Evolutionary conservation across 345 rosid genomes (phyloP).

Genomic region (Sonneratia alba): DNA sequence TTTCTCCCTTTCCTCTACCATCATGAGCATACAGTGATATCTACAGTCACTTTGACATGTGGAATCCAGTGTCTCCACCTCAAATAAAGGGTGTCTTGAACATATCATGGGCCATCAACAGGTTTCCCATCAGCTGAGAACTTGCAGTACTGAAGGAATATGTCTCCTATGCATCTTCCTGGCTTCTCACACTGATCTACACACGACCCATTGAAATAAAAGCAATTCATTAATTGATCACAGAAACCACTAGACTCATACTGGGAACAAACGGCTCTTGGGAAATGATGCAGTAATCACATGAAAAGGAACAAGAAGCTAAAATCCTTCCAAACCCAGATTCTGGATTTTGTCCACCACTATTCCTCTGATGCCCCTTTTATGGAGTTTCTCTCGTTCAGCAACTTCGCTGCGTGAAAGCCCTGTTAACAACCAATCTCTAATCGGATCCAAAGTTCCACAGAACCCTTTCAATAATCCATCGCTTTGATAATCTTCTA

Average conservation of each 20-base stretch:
- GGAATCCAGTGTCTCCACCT: constrained; percentile 81
- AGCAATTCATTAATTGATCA: not conserved
- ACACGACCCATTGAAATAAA: constrained; percentile 44
- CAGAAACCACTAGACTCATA: not conserved
- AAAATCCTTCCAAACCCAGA: no score
- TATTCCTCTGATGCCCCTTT: not conserved
- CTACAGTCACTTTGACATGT: constrained; percentile 29
- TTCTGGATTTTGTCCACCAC: not conserved
- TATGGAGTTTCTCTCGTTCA: not conserved
- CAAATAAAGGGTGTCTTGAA: constrained; percentile 80
- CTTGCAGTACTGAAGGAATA: constrained; percentile 78
- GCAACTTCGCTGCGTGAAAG: not conserved
- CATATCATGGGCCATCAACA: constrained; percentile 75
- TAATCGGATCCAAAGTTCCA: not conserved
- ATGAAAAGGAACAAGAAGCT: no score
- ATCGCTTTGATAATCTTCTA: not conserved
- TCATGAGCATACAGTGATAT: constrained; percentile 52
- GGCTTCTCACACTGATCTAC: constrained; percentile 65
- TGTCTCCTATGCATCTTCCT: constrained; percentile 57
- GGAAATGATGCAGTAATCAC: not conserved
- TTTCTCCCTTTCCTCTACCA: constrained; percentile 65
- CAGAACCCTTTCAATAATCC: not conserved
- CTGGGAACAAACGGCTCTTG: not conserved
- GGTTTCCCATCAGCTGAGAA: constrained; percentile 82
- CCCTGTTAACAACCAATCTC: not conserved